Evolutionary conservation across 2,329 filamentous ascomycete genomes (phyloP).

Genomic region (Cladosporium sp.): DNA sequence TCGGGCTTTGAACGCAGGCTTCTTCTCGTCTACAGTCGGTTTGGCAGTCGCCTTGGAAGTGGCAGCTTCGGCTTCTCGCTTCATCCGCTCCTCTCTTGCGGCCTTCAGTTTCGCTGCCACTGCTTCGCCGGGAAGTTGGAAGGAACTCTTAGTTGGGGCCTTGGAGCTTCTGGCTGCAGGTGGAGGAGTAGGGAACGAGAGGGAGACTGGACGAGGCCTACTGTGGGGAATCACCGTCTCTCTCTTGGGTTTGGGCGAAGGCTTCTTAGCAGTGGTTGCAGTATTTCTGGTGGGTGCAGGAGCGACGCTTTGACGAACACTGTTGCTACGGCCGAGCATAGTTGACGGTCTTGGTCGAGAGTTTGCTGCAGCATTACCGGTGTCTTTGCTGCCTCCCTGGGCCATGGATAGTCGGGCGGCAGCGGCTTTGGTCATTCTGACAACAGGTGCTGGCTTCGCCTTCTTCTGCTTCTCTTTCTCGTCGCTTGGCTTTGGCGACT

Average conservation of each 20-base stretch:
- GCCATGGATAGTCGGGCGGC: slow-evolving; percentile 29
- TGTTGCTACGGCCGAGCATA: slow-evolving; percentile 17
- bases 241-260: slow-evolving; percentile 20
- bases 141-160: slow-evolving; percentile 47
- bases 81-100: slow-evolving; percentile 45
- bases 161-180: slow-evolving; percentile 48
- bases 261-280: neutral
- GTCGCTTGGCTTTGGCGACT: slow-evolving; percentile 3
- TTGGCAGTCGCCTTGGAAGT: slow-evolving; percentile 27
- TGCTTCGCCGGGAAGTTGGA: slow-evolving; percentile 51
- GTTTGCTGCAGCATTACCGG: slow-evolving; percentile 16
- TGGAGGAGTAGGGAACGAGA: slow-evolving; percentile 45
- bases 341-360: slow-evolving; percentile 21
- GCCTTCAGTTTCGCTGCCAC: slow-evolving; percentile 52
- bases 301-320: slow-evolving; percentile 10
- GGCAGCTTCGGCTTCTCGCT: slow-evolving; percentile 37
- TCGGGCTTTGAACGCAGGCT: slow-evolving; percentile 44
- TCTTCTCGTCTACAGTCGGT: slow-evolving; percentile 30
- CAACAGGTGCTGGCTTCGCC: slow-evolving; percentile 23
- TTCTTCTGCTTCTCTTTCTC: neutral
- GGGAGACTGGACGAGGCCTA: slow-evolving; percentile 45
- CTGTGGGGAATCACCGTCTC: slow-evolving; percentile 33
- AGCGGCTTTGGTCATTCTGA: slow-evolving; percentile 29
- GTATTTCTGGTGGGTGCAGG: slow-evolving; percentile 14
- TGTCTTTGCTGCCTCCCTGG: slow-evolving; percentile 23